Evolutionary conservation across 768 basidiomycete genomes (phyloP).

Genomic region (Pulveroboletus sp.): DNA sequence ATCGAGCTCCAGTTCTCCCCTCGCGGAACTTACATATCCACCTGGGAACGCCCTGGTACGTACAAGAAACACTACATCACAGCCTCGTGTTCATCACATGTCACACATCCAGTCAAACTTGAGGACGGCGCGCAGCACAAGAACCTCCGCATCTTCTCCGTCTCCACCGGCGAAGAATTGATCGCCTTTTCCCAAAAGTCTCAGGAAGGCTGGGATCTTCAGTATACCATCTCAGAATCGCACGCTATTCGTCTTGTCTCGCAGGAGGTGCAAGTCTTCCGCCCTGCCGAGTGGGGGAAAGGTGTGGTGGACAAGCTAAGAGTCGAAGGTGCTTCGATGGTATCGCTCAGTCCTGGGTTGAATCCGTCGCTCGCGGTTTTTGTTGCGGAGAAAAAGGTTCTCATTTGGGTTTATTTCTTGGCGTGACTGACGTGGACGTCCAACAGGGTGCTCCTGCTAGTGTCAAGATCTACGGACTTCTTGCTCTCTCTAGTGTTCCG

Average conservation of each 20-base stretch:
- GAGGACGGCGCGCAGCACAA: slow-evolving; percentile 91
- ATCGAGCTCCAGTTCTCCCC: slow-evolving; percentile 92
- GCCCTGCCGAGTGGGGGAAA: slow-evolving; percentile 75
- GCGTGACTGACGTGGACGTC: neutral
- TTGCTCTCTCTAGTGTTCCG: slow-evolving; percentile 57
- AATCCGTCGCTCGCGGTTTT: slow-evolving; percentile 92
- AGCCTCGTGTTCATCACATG: slow-evolving; percentile 24
- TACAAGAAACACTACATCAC: slow-evolving; percentile 9
- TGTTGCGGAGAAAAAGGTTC: slow-evolving; percentile 88
- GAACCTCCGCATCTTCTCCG: slow-evolving; percentile 90
- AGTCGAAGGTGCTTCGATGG: slow-evolving; percentile 77
- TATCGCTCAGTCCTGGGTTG: slow-evolving; percentile 77
- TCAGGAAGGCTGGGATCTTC: slow-evolving; percentile 88
- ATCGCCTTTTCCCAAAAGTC: slow-evolving; percentile 86
- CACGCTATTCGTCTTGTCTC: slow-evolving; percentile 81
- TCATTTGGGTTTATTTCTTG: slow-evolving; percentile 4
- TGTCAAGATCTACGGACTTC: slow-evolving; percentile 79
- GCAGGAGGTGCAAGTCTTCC: slow-evolving; percentile 80
- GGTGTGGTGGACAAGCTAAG: slow-evolving; percentile 80
- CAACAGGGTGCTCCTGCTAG: slow-evolving; percentile 80
- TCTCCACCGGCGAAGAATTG: slow-evolving; percentile 82
- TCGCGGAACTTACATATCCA: slow-evolving; percentile 87
- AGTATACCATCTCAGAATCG: slow-evolving; percentile 87
- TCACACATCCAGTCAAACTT: slow-evolving; percentile 56
- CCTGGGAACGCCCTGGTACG: slow-evolving; percentile 88